Conservation (phyloP, 2,329 filamentous ascomycete genomes). For the Sporothrix variecibatus region DNA sequence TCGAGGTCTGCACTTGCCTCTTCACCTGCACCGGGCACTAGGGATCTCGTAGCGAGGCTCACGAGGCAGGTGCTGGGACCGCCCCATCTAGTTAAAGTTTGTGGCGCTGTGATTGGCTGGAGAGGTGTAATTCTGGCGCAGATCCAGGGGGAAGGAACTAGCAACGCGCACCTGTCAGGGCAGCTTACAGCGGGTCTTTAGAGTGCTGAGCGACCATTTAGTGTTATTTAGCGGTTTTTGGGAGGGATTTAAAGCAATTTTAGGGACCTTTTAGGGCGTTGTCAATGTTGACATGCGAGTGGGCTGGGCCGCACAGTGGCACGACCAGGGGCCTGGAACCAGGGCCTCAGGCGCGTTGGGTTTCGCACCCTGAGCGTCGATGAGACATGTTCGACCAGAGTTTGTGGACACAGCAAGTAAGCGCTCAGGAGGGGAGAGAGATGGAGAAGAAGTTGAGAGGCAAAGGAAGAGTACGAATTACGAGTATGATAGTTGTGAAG, state of each 20-base stretch:
- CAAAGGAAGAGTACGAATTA: background rate
- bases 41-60: background rate
- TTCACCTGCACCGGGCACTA: conserved; percentile 14
- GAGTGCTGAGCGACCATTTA: background rate
- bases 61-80: background rate
- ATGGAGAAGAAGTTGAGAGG: background rate
- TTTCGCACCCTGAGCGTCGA: conserved; percentile 43
- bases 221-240: background rate
- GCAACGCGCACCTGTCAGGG: background rate
- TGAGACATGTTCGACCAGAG: conserved; percentile 35
- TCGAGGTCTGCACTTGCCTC: too few species aligned
- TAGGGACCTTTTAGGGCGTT: background rate
- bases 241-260: background rate
- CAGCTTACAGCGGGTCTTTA: background rate
- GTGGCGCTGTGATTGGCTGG: conserved; percentile 5
- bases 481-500: background rate
- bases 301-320: conserved; percentile 12
- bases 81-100: conserved; percentile 16
- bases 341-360: conserved; percentile 39
- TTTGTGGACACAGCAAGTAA: conserved; percentile 18
- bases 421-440: background rate
- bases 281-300: background rate
- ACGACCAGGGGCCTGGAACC: conserved; percentile 27
- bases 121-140: background rate
- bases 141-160: conserved; percentile 17